Percentiles rank a stretch among this genome's conserved stretches.
Conservation (phyloP, 2,329 filamentous ascomycete species). For the Aphanocladium album region DNA sequence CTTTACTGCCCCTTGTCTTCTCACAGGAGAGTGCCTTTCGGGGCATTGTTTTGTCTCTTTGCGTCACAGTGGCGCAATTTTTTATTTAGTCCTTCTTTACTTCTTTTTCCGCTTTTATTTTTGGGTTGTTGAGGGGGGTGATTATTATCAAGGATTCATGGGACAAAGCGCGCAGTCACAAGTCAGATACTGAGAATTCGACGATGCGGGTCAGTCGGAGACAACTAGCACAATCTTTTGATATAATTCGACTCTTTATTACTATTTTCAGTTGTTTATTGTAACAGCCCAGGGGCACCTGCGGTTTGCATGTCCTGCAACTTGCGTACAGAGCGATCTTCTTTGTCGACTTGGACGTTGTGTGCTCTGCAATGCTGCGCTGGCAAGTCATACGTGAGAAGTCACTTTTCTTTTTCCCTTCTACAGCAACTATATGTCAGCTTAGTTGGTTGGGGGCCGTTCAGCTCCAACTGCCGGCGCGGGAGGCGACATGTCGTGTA, state of each 20-base stretch:
- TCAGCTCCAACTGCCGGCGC: not conserved
- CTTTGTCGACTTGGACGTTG: not conserved
- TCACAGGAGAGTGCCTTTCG: not conserved
- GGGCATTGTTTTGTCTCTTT: not conserved
- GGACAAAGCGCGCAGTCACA: not conserved
- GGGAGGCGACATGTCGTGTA: not conserved
- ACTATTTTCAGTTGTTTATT: not conserved
- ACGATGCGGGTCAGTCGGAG: not conserved
- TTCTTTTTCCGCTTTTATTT: not conserved
- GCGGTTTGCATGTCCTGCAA: not conserved
- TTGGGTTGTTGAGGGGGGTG: not conserved
- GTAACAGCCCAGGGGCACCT: no score
- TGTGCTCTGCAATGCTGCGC: not conserved
- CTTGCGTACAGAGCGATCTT: not conserved
- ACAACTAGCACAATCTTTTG: not conserved
- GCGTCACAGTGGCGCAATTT: not conserved
- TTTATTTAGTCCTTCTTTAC: not conserved
- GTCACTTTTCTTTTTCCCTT: not conserved
- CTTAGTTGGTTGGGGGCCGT: slow-evolving; percentile 1
- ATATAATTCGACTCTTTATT: not conserved
- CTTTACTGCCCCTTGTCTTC: not conserved
- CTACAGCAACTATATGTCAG: not conserved
- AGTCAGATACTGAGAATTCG: not conserved
- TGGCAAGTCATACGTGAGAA: not conserved
- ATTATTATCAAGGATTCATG: not conserved